Evolutionary conservation across 495 filamentous ascomycete species (phyloP).

Genomic region (Aspergillus avenaceus): DNA sequence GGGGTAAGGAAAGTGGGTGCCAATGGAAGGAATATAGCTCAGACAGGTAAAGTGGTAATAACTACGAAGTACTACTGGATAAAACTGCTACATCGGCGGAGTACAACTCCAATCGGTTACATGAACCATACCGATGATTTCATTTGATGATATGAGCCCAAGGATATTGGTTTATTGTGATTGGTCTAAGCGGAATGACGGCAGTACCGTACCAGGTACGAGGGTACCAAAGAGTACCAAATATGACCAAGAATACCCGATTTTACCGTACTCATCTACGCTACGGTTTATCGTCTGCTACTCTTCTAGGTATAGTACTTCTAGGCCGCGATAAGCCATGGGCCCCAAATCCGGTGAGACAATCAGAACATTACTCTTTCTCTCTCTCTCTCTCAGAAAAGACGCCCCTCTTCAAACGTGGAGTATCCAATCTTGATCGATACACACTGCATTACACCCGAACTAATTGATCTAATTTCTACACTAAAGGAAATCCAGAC

Average conservation of each 20-base stretch:
- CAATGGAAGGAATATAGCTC: slow-evolving; percentile 1
- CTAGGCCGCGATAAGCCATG: slow-evolving; percentile 1
- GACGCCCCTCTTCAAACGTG: neutral
- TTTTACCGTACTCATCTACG: neutral
- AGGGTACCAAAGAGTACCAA: neutral
- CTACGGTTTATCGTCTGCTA: neutral
- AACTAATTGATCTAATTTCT: neutral
- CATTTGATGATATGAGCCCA: no score
- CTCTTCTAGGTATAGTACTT: neutral
- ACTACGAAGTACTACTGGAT: no score
- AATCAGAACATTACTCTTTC: no score
- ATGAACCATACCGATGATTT: slow-evolving; percentile 6
- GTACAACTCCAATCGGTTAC: neutral
- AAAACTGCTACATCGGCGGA: neutral
- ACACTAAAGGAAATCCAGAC: no score
- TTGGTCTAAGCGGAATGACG: neutral
- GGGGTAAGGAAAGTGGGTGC: no score
- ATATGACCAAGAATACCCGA: no score
- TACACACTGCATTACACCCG: neutral
- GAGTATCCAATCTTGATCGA: neutral
- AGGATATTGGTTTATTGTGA: neutral
- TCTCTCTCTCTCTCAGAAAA: no score
- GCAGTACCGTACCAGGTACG: neutral
- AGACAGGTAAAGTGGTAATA: neutral
- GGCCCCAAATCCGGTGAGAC: neutral